Percentiles rank a stretch among this genome's conserved stretches.
Evolutionary conservation across 805 yeast species (phyloP).

Genomic region (Kodamaea jinghongensis): DNA sequence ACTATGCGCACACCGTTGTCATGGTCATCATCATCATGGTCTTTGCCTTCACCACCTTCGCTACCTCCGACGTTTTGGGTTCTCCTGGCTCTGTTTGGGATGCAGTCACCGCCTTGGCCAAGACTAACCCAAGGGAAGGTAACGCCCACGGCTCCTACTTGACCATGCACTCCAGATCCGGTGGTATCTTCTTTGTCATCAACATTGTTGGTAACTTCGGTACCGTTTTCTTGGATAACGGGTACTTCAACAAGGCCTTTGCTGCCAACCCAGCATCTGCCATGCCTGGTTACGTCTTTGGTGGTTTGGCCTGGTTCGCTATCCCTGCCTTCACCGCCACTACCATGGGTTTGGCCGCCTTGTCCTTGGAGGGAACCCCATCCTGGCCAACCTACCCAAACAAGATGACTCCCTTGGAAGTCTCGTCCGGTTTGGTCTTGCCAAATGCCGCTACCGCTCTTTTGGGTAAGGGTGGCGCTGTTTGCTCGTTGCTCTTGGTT

Average conservation of each 20-base stretch:
- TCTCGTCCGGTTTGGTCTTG: slow-evolving; percentile 75
- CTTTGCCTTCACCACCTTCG: slow-evolving; percentile 79
- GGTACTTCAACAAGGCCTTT: slow-evolving; percentile 87
- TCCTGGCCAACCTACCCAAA: slow-evolving; percentile 79
- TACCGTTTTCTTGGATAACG: slow-evolving; percentile 81
- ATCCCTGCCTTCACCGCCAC: slow-evolving; percentile 82
- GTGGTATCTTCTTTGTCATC: slow-evolving; percentile 87
- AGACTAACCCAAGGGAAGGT: slow-evolving; percentile 64
- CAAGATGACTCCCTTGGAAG: slow-evolving; percentile 62
- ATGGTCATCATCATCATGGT: slow-evolving; percentile 72
- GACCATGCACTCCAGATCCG: slow-evolving; percentile 82
- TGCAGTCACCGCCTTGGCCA: slow-evolving; percentile 57
- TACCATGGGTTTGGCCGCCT: slow-evolving; percentile 82
- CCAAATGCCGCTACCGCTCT: slow-evolving; percentile 81
- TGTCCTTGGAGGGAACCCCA: slow-evolving; percentile 67
- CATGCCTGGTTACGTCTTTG: slow-evolving; percentile 81
- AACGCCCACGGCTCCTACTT: slow-evolving; percentile 84
- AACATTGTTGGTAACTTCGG: slow-evolving; percentile 87
- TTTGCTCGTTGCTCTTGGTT: slow-evolving; percentile 70
- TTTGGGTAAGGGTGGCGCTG: slow-evolving; percentile 87
- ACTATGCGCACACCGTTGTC: slow-evolving; percentile 47
- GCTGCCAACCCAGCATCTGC: slow-evolving; percentile 83
- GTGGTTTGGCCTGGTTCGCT: slow-evolving; percentile 90
- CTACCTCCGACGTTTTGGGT: slow-evolving; percentile 67
- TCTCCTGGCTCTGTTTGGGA: slow-evolving; percentile 84